These are phyloP conservation scores for Mycena kentingensis DNA, from an alignment of 768 basidiomycete genomes.

Conservation along the genomic window DNA sequence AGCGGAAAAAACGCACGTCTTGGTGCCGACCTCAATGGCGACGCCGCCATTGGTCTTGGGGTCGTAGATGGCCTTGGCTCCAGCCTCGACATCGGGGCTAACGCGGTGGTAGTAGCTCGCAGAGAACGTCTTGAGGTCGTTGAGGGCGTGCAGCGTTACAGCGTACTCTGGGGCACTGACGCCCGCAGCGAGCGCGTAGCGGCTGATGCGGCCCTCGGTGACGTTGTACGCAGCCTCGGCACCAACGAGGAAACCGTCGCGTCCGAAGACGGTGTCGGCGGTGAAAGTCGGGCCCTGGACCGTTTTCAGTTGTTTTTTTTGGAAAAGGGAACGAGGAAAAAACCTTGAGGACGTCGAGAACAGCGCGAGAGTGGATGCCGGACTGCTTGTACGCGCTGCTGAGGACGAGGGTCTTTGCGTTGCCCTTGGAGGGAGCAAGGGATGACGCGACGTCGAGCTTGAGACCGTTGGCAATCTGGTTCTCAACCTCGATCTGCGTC, in stretches of 20 bases:
- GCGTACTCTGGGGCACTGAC: slow-evolving; percentile 97
- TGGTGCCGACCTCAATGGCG: slow-evolving; percentile 91
- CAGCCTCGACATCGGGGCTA: slow-evolving; percentile 87
- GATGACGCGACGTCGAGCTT: slow-evolving; percentile 89
- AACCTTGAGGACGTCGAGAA: slow-evolving; percentile 89
- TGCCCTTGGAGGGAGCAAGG: slow-evolving; percentile 83
- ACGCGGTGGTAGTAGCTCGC: slow-evolving; percentile 99
- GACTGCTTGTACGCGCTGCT: slow-evolving; percentile 94
- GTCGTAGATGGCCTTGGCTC: slow-evolving; percentile 96
- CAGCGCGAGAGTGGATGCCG: slow-evolving; percentile 87
- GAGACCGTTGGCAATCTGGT: slow-evolving; percentile 95
- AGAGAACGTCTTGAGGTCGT: slow-evolving; percentile 90
- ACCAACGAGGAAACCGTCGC: slow-evolving; percentile 96
- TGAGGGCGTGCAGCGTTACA: slow-evolving; percentile 90
- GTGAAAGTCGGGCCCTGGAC: slow-evolving; percentile 93
- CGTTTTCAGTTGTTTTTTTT: slow-evolving; percentile 3
- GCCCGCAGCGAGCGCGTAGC: slow-evolving; percentile 89
- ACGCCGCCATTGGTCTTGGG: slow-evolving; percentile 88
- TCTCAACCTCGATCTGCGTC: slow-evolving; percentile 91
- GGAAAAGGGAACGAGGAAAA: slow-evolving; percentile 11
- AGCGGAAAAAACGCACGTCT: slow-evolving; percentile 63
- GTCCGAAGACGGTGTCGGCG: slow-evolving; percentile 91
- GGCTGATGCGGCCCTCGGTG: slow-evolving; percentile 87
- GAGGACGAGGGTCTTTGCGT: slow-evolving; percentile 75
- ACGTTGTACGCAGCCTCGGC: slow-evolving; percentile 97